A percentile compares a stretch with the other conserved stretches of the same genome.
Conservation (phyloP, 73 alveolate genomes). For the Tetrahymena malaccensis region DNA sequence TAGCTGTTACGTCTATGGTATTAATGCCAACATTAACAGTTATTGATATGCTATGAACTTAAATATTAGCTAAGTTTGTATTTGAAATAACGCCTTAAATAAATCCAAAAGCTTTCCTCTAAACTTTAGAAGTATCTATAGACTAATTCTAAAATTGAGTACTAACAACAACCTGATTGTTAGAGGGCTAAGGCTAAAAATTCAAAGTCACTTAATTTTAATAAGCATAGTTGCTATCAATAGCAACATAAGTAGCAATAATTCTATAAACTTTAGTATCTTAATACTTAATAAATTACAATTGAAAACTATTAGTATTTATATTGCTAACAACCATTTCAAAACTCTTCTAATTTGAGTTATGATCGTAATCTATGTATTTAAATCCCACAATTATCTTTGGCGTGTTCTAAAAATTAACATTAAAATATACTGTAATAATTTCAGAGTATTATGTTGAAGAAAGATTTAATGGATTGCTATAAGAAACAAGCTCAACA, state of each 20-base stretch:
- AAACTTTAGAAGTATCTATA: not conserved
- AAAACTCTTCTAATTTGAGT: not conserved
- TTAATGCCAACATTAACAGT: not conserved
- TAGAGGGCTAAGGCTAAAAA: not conserved
- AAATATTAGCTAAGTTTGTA: not conserved
- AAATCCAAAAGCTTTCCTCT: not conserved
- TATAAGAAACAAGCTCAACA: not conserved
- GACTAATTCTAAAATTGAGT: not conserved
- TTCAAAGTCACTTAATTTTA: not conserved
- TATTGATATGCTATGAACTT: not conserved
- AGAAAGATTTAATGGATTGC: not conserved
- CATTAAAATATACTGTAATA: not conserved
- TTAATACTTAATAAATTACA: not conserved
- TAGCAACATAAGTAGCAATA: not conserved
- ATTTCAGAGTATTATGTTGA: not conserved
- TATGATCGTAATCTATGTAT: not conserved
- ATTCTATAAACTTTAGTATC: not conserved
- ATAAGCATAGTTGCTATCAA: not conserved
- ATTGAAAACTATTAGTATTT: not conserved
- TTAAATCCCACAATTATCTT: not conserved
- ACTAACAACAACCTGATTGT: not conserved
- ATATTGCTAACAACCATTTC: not conserved
- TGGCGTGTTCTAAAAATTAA: not conserved
- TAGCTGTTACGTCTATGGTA: not conserved
- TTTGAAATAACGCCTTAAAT: not conserved